Evolutionary conservation across 1,139 yeast species (phyloP), one percentile per base, ranked within the genome.

Genomic region (Diutina sp.): DNA sequence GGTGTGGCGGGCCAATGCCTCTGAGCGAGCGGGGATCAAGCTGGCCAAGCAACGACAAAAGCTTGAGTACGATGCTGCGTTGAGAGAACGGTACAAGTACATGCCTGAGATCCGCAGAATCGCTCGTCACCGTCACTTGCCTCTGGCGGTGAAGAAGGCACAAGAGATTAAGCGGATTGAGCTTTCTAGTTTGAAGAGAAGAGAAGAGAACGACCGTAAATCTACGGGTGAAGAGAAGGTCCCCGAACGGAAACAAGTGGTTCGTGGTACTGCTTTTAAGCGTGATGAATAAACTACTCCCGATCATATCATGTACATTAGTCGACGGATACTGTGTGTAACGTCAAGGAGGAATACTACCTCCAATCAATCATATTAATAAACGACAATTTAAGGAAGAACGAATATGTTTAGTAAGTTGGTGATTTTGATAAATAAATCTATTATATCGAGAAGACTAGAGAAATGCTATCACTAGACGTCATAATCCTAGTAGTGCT

Each of bases 101-200:
- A 90, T 93, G 98, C 99, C 99, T 0, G 99, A 93, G 69, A 87
- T 93, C 66, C 83, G 82, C 66, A 82, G 98, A 66, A 95, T 93
- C 61, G 74, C 90, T 30, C 83, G 93, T 69, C 98, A 93, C 72
- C 83, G 99, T 70, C 98, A 91, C 68, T 78, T 91, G 58, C 99
- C 99, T 32, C 75, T 76, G 62, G 87, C 86, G 54, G 82, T 93
- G 61, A 91, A 90, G 79, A 88, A 87, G 71, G 96, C 97, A 50
- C 80, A 80, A 56, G 97, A 90, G 60, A 89, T 88, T 66, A 93
- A 93, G 75, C 72, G 84, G 47, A 77, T 79, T 58, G 97, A 93
- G 69, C 66, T 84, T 55, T 80, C 79, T 50, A 79, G 95, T 56
- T 70, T 90, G 63, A 89, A 87, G 76, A 80, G 85, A 65, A 84